Evolutionary conservation across 805 yeast species (phyloP).

Genomic region (Candida hungchunana): DNA sequence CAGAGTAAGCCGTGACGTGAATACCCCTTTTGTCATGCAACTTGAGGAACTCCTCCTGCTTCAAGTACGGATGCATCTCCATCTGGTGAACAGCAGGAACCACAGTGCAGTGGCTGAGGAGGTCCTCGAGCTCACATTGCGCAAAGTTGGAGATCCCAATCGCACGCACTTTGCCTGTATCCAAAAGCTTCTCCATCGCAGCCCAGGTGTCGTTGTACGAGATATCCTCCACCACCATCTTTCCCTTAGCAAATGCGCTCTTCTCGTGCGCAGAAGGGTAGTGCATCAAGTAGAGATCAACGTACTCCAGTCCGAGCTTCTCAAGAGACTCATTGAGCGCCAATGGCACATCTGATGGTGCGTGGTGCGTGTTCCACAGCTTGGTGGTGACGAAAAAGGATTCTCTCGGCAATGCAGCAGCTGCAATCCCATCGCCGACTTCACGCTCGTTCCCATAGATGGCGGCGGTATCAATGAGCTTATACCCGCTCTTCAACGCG

Average conservation of each 20-base stretch:
- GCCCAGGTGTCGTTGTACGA: constrained; percentile 52
- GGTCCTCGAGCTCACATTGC: constrained; percentile 38
- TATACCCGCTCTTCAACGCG: constrained; percentile 50
- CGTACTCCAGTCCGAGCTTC: constrained; percentile 45
- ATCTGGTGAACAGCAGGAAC: constrained; percentile 64
- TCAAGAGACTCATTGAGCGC: constrained; percentile 39
- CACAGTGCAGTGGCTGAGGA: constrained; percentile 38
- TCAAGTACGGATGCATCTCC: constrained; percentile 64
- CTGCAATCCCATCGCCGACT: constrained; percentile 48
- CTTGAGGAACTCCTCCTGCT: constrained; percentile 55
- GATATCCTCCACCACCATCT: constrained; percentile 34
- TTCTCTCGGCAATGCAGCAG: constrained; percentile 37
- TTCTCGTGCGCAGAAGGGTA: constrained; percentile 45
- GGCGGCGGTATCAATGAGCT: constrained; percentile 66
- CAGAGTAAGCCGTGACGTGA: constrained; percentile 70
- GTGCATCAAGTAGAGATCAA: constrained; percentile 62
- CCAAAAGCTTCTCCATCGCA: constrained; percentile 46
- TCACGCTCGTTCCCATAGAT: constrained; percentile 55
- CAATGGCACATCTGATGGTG: constrained; percentile 41
- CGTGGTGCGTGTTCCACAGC: constrained; percentile 36
- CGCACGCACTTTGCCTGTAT: constrained; percentile 53
- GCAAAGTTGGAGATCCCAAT: constrained; percentile 71
- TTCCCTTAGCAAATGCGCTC: constrained; percentile 32
- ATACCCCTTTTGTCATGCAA: constrained; percentile 51
- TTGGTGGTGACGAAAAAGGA: constrained; percentile 58